A percentile compares a stretch with the other conserved stretches of the same genome.
phyloP scores from a whole-genome alignment of 2,329 filamentous ascomycete species.

The Botryotinia calthae region DNA sequence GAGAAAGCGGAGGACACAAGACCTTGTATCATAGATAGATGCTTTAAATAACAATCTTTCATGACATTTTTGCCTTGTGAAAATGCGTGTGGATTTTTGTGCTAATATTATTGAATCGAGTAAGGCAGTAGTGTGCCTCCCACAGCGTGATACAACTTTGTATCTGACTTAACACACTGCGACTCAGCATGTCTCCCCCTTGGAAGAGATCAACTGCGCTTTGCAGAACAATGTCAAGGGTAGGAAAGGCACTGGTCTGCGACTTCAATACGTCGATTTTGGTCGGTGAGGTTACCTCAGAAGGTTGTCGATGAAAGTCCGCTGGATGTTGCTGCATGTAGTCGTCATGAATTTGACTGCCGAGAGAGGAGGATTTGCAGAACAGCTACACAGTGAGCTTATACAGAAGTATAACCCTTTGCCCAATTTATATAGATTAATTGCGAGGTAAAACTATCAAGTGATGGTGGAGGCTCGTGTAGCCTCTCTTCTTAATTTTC shows the following conservation, averaged over 20 bases:
- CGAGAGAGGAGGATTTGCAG: not conserved
- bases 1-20: not conserved
- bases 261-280: not conserved
- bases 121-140: not conserved
- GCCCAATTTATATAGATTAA: not conserved
- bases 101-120: not conserved
- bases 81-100: not conserved
- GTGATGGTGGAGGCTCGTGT: not conserved
- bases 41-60: not conserved
- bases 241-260: not conserved
- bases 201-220: not conserved
- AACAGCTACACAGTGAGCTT: not conserved
- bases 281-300: not conserved
- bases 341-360: not conserved
- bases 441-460: not conserved
- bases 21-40: conserved; percentile 10
- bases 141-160: not conserved
- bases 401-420: not conserved
- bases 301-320: too few relatives aligned
- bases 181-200: not conserved
- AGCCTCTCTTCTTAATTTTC: too few relatives aligned
- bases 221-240: too few relatives aligned
- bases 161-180: not conserved
- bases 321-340: not conserved
- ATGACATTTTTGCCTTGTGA: not conserved